Evolutionary conservation across 1,284 basidiomycete species (phyloP), one percentile per base, ranked within the genome.

Genomic region (Fistulinella cinereoalba): DNA sequence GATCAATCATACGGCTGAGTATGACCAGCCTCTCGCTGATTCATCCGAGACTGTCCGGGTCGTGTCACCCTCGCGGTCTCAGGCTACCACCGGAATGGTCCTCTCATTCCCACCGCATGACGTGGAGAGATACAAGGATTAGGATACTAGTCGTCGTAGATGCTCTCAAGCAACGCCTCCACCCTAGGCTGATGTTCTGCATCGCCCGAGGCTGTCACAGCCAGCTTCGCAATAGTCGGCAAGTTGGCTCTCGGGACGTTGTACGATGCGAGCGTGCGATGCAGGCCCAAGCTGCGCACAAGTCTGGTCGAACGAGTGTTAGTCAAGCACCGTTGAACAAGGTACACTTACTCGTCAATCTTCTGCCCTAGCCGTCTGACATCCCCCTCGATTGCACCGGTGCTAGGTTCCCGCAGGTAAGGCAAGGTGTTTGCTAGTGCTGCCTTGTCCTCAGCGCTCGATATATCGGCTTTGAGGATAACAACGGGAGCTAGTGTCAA

Each of bases 401-500:
- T 81, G n/a, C 76, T 72, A 3, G 80, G 72, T 51, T 80, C 67
- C 23, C 69, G 69, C 21, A 86, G 67, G 58, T 84, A 75, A 57
- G 77, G 79, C 22, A 86, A 65, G 0, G 77, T 67, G 27, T 69
- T 68, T 3, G 83, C 76, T 3, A 86, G 72, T 49, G 68, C 70
- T 47, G 77, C 71, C 60, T 84, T 85, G 56, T 86, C 75, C 44
- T 79, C 76, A 24, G 73, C 60, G 2, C 76, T 76, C 2, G 76
- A 78, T 21, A 74, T 60, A 47, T 76, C 71, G 0, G 82, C 74
- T 62, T 85, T 76, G 22, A 87, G 66, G 1, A 63, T 68, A 18
- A 89, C 77, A 25, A 80, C 79, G 0, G 83, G 74, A 1, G 81
- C 74, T 24, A 92, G 77, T 2, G 89, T 91, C 41, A 92, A 69